Percentiles rank a stretch among this genome's conserved stretches.
phyloP scores from a whole-genome alignment of 352 stramenopile species.

The Phytophthora boehmeriae region DNA sequence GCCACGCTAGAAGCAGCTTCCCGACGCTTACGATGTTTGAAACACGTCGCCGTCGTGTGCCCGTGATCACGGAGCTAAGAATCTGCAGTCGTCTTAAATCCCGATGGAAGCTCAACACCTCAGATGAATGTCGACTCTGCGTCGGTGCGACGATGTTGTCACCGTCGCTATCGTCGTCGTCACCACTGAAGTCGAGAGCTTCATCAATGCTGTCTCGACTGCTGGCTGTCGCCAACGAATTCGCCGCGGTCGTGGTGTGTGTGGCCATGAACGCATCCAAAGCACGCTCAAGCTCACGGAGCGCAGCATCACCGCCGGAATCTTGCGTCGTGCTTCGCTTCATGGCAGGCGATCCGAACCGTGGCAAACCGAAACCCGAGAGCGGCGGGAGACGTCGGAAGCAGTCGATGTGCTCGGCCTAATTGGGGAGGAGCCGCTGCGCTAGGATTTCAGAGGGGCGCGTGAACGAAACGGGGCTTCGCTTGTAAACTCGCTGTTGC shows the following conservation, averaged over 20 bases:
- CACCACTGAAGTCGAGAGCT: background rate
- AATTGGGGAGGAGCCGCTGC: constrained; percentile 28
- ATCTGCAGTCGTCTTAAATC: constrained; percentile 40
- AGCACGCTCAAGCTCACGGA: constrained; percentile 57
- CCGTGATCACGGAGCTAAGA: constrained; percentile 28
- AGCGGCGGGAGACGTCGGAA: constrained; percentile 1
- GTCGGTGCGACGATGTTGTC: background rate
- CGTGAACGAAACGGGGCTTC: constrained; percentile 18
- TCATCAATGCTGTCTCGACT: constrained; percentile 8
- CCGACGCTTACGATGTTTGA: constrained; percentile 18
- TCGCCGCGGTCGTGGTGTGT: constrained; percentile 31
- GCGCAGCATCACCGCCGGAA: constrained; percentile 25
- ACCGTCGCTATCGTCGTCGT: constrained; percentile 2
- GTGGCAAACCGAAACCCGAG: constrained; percentile 2
- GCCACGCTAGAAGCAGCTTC: constrained; percentile 42
- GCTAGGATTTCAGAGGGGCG: constrained; percentile 7
- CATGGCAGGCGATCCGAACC: constrained; percentile 10
- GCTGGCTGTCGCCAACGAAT: constrained; percentile 10
- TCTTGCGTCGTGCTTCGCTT: constrained; percentile 16
- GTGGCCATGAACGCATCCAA: constrained; percentile 65
- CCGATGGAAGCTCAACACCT: constrained; percentile 16
- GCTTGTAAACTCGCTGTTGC: background rate
- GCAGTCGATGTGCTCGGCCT: constrained; percentile 4
- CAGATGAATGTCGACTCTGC: background rate
- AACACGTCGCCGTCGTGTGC: constrained; percentile 11